A percentile compares a stretch with the other conserved stretches of the same genome.
phyloP scores from a whole-genome alignment of 2,329 filamentous ascomycete species.

The Pseudofabraea citricarpa region DNA sequence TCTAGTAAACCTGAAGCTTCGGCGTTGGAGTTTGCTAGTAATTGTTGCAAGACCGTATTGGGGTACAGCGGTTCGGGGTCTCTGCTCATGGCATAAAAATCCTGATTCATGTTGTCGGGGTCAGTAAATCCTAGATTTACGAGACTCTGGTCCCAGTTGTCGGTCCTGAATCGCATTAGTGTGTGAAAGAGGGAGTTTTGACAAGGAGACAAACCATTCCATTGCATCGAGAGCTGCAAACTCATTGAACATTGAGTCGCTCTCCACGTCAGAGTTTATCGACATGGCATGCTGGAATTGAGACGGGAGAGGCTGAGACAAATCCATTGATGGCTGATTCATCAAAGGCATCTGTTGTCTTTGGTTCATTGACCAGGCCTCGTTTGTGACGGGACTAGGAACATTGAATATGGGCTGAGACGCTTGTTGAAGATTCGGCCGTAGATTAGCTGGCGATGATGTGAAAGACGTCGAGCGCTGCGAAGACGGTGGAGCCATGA shows the following conservation, averaged over 20 bases:
- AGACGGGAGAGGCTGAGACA: slow-evolving; percentile 8
- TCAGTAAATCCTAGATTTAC: slow-evolving; percentile 31
- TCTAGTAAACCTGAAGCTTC: slow-evolving; percentile 19
- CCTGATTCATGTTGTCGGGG: slow-evolving; percentile 27
- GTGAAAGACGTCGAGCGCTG: slow-evolving; percentile 1
- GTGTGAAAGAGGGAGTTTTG: too few relatives aligned
- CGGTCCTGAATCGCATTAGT: slow-evolving; percentile 20
- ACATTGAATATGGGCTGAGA: background rate
- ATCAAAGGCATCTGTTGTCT: background rate
- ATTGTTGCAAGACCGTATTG: slow-evolving; percentile 26
- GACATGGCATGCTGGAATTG: slow-evolving; percentile 16
- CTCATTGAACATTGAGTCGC: slow-evolving; percentile 51
- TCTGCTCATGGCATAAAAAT: slow-evolving; percentile 27
- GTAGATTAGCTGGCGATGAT: background rate
- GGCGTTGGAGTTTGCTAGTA: slow-evolving; percentile 23
- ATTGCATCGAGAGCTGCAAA: slow-evolving; percentile 50
- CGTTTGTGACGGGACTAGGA: background rate
- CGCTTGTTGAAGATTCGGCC: background rate
- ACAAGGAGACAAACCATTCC: slow-evolving; percentile 32
- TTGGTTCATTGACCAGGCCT: background rate
- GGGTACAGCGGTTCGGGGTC: slow-evolving; percentile 25
- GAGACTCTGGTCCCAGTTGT: slow-evolving; percentile 28
- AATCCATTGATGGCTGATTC: slow-evolving; percentile 4
- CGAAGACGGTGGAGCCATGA: slow-evolving; percentile 3
- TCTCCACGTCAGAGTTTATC: slow-evolving; percentile 21